Base-by-base conservation (phyloP, 768 basidiomycete genomes). In the Boletus sp. region DNA sequence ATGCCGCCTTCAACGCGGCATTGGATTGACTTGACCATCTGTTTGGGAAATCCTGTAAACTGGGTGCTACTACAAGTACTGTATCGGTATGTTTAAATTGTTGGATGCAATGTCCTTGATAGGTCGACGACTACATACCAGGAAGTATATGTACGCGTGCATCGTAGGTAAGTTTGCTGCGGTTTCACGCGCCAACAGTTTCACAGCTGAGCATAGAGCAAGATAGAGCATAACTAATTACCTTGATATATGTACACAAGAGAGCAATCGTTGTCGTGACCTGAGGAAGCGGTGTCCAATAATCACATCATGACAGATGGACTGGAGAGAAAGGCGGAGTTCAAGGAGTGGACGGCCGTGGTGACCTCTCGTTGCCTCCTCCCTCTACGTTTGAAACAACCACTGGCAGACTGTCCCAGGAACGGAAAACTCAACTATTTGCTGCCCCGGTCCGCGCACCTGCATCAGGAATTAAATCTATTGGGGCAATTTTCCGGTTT, bases 401-500 rank as follows among this genome's bases (percentile, higher is more conserved):
- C 29, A n/a, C n/a, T n/a, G n/a, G n/a, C n/a, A n/a, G n/a, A n/a
- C n/a, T n/a, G n/a, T n/a, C n/a, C n/a, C n/a, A n/a, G 79, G 72
- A 57, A 80, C 77, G 2, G 85, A 82, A 0, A 81, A 83, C 69
- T 89, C 87, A 62, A 28, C 89, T 89, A 64, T 87, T 79, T 15
- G 89, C 80, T 28, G 78, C 80, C 44, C 88, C 89, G 18, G 77
- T 69, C 37, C 86, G 79, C 30, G 87, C 78, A 3, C 90, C 90
- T 2, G 90, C 91, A 17, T 77, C 72, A 1, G 89, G 89, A 7
- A 93, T 85, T 64, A 71, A 72, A 71, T 90, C 88, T 58, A 92
- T 92, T 40, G 90, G 47, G 29, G 50, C 28, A 29, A 18, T 30
- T 9, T 50, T 28, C 49, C 12, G 20, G 37, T n/a, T 29, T 41